Evolutionary conservation across 129 eudicot species (phyloP), one percentile per base, ranked within the genome.

Genomic region (Flaveria bidentis): DNA sequence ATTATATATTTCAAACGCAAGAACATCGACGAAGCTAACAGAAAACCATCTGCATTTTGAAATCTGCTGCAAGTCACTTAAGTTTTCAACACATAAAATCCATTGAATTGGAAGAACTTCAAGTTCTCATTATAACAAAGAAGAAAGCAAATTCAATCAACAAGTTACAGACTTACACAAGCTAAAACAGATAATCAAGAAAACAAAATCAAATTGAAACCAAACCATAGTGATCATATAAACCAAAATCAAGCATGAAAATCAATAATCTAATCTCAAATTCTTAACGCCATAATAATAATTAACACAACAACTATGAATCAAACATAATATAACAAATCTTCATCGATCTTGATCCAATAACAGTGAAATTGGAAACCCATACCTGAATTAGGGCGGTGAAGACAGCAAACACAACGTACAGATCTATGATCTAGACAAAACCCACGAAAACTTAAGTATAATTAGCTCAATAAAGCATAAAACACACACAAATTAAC

Each of bases 321-420:
- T 65, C 67, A 76, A 66, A 6, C 52, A 55, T 16, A 67, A 39
- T 39, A 16, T 6, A 53, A 68, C 25, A 67, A 67, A 39, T 76
- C 74, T 36, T 65, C 67, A 76, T 22, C 42, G 65, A 74, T 68
- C 16, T 8, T 5, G 45, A 84, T 15, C 64, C 13, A 5, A 26
- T 13, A 50, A 65, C 15, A 52, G 39, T 67, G 13, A 28, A 26
- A 44, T 4, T 52, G 53, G 45, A 13, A 2, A 18, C n/a, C 10
- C 5, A 20, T 86, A 94, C 99, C 99, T 94, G 99, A 78, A 91
- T 84, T 15, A 94, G 70, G 67, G 97, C 94, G n/a, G 94, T 91
- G 67, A 72, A 84, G 28, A 89, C 88, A 9, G 97, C 97, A 22
- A 87, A 94, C 4, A 89, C 65, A 2, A 91, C 90, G 70, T 91